A percentile compares a stretch with the other conserved stretches of the same genome.
These are phyloP conservation scores for Aspergillus uvarum DNA, from an alignment of 2,329 filamentous ascomycete species.

Conservation along the genomic window DNA sequence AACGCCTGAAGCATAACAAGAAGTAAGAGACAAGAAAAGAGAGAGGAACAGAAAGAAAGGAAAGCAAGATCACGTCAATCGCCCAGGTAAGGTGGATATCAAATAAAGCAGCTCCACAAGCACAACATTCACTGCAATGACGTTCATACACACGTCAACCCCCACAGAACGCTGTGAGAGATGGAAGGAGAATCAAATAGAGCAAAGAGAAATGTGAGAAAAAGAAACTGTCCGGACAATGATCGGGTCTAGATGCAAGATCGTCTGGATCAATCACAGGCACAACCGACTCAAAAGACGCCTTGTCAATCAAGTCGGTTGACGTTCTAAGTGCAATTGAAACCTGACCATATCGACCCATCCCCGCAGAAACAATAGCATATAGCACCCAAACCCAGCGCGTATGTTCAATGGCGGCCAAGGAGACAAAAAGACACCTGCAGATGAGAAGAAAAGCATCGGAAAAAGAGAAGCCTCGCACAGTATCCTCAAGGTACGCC, in stretches of 20 bases:
- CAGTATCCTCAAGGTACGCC: slow-evolving; percentile 34
- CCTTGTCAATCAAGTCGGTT: not conserved
- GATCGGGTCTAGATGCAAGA: not conserved
- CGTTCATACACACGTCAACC: slow-evolving; percentile 1
- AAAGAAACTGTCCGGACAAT: not conserved
- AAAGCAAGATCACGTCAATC: slow-evolving; percentile 21
- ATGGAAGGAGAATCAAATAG: slow-evolving; percentile 9
- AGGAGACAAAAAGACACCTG: slow-evolving; percentile 10
- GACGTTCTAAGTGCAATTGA: slow-evolving; percentile 5
- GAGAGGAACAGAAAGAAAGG: not conserved
- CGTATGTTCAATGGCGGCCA: slow-evolving; percentile 23
- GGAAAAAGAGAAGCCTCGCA: slow-evolving; percentile 22
- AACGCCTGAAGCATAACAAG: not conserved
- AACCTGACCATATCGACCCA: slow-evolving; percentile 7
- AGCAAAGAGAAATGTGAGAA: not conserved
- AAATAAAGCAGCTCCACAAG: slow-evolving; percentile 16
- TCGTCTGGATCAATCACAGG: slow-evolving; percentile 20
- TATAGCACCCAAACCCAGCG: slow-evolving; percentile 20
- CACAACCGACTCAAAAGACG: not conserved
- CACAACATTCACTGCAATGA: slow-evolving; percentile 6
- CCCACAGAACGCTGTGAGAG: not conserved
- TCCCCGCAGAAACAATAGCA: slow-evolving; percentile 16
- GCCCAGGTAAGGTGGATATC: slow-evolving; percentile 37
- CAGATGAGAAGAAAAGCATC: slow-evolving; percentile 15
- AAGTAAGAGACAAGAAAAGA: not conserved